These are phyloP conservation scores for Talaromyces sp. DNA, from an alignment of 2,329 filamentous ascomycete genomes.

Conservation along the genomic window DNA sequence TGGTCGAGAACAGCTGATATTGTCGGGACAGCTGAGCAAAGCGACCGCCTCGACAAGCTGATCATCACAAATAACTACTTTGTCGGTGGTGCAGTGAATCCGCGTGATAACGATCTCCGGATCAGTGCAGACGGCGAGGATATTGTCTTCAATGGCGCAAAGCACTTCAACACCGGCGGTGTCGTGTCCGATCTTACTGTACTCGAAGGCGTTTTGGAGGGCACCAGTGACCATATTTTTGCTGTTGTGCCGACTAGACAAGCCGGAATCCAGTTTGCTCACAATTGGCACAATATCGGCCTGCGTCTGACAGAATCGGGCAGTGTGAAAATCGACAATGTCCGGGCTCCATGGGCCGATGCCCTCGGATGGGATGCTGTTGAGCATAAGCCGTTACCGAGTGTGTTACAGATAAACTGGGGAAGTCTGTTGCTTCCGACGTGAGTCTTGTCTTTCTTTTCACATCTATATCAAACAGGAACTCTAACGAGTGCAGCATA, in stretches of 20 bases:
- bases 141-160: conserved; percentile 57
- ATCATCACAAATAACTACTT: conserved; percentile 63
- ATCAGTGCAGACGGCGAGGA: conserved; percentile 52
- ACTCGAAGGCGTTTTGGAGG: conserved; percentile 57
- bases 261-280: conserved; percentile 47
- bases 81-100: conserved; percentile 62
- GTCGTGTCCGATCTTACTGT: conserved; percentile 63
- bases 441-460: conserved; percentile 24
- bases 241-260: conserved; percentile 56
- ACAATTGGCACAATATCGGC: conserved; percentile 63
- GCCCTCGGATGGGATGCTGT: conserved; percentile 56
- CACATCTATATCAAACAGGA: not conserved
- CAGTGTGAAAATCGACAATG: conserved; percentile 55
- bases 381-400: conserved; percentile 32
- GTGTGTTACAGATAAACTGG: conserved; percentile 49
- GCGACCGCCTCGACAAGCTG: conserved; percentile 51
- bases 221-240: conserved; percentile 58
- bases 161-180: conserved; percentile 64
- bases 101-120: conserved; percentile 57
- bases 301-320: conserved; percentile 61
- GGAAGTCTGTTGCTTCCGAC: conserved; percentile 56
- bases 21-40: conserved; percentile 57
- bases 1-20: conserved; percentile 60
- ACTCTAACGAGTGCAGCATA: conserved; percentile 38
- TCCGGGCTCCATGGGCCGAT: conserved; percentile 55